A percentile compares a stretch with the other conserved stretches of the same genome.
Conservation (phyloP, 2,329 filamentous ascomycete genomes). For the Fusarium dlaminii region DNA sequence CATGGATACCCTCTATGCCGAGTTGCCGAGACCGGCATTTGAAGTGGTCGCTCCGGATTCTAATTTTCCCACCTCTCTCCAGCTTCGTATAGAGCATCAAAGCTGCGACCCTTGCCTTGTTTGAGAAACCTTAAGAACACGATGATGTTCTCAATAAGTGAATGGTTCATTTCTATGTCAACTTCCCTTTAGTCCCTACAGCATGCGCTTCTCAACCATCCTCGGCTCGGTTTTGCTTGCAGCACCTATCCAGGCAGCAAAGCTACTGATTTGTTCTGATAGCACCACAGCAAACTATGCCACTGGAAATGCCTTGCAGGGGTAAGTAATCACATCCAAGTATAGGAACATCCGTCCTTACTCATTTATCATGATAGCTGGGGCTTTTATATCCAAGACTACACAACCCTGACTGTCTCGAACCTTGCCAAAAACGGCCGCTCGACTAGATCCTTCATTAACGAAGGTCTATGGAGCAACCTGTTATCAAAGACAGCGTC, state of each 20-base stretch:
- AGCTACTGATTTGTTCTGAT: neutral
- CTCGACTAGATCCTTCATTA: neutral
- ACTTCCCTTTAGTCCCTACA: fast-evolving
- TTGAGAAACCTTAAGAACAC: fast-evolving
- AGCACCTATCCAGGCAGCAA: neutral
- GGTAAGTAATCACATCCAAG: fast-evolving
- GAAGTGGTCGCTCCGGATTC: neutral
- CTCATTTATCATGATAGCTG: neutral
- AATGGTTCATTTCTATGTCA: fast-evolving
- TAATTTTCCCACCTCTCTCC: neutral
- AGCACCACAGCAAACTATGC: neutral
- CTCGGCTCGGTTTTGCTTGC: neutral
- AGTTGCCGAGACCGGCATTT: neutral
- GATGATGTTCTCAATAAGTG: fast-evolving
- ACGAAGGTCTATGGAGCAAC: neutral
- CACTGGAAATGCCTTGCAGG: neutral
- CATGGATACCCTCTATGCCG: neutral
- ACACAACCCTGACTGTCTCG: fast-evolving
- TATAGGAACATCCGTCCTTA: fast-evolving
- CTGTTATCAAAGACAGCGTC: neutral
- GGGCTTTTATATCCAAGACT: neutral
- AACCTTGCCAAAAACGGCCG: neutral
- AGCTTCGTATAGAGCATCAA: fast-evolving
- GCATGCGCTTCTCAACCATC: neutral
- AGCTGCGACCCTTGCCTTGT: fast-evolving